Evolutionary conservation across 2,329 filamentous ascomycete species (phyloP), one percentile per base, ranked within the genome.

Genomic region (Aspergillus nomiae): DNA sequence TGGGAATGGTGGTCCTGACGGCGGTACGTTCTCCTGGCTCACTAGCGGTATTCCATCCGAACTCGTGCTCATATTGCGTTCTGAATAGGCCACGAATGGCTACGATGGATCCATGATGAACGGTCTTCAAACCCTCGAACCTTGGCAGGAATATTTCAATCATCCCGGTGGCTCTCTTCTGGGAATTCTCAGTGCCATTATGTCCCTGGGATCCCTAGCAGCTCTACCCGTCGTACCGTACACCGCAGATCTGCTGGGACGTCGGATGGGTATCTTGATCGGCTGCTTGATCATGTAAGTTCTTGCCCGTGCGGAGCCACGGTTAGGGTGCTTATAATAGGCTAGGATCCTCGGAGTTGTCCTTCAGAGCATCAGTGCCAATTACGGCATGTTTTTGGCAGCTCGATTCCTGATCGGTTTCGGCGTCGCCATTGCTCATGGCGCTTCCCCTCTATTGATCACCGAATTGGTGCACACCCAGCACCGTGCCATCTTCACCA

Each of bases 71-170:
- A 50, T 32, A 12, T 38, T 48, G n/a, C 41, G 24, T n/a, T 24
- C 30, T 21, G 14, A 24, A 54, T 58, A 66, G 51, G 67, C 65
- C 14, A 84, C 83, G 6, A 82, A 80, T 61, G 82, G 82, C 1
- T 84, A 83, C 58, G 82, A 84, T 67, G 81, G 81, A 3, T 80
- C 78, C 21, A 82, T 85, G 77, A 82, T 84, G 76, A 84, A 85
- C 64, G 80, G 78, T 7, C 67, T 85, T 0, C 82, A 85, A 64
- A 75, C 79, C 0, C 71, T 83, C 0, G 69, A 74, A 0, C 73
- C 76, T 16, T 83, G 80, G 80, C 74, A 82, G 41, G 74, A 76
- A n/a, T 82, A 69, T 58, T 74, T 73, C 62, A 55, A 71, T 41
- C 62, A 73, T 38, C 71, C 72, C 6, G 64, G 48, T 69, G 77